Conservation (phyloP, 257 asterid species). For the Eucommia ulmoides region DNA sequence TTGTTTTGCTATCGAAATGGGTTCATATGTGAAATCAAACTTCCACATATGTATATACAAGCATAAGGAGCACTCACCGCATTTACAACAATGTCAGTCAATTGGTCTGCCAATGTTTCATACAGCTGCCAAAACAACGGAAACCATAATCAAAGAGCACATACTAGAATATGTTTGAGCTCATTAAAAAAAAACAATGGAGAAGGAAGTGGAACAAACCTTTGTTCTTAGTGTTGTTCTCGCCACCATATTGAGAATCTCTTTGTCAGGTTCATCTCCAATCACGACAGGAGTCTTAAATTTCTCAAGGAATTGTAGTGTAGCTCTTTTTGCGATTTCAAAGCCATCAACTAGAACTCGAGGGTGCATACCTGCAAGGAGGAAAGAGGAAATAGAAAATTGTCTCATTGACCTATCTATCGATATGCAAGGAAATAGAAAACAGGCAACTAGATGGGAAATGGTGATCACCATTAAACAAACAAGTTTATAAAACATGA, state of each 20-base stretch:
- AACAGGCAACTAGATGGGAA: no score
- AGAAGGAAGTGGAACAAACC: constrained; percentile 26
- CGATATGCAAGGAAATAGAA: background rate
- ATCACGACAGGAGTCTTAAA: constrained; percentile 90
- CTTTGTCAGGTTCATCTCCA: constrained; percentile 91
- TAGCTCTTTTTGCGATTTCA: constrained; percentile 91
- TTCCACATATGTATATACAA: background rate
- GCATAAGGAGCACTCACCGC: constrained; percentile 46
- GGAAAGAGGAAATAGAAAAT: background rate
- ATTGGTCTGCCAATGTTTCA: constrained; percentile 89
- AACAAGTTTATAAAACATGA: background rate
- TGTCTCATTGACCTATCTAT: no score
- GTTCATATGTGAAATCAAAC: background rate
- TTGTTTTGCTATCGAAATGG: background rate
- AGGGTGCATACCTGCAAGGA: constrained; percentile 88
- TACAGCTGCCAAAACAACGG: constrained; percentile 42
- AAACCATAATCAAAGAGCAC: background rate
- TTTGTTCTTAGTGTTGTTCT: constrained; percentile 94
- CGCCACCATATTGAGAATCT: constrained; percentile 93
- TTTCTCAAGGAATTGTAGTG: constrained; percentile 77
- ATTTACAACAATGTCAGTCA: constrained; percentile 72
- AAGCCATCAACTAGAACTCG: constrained; percentile 96
- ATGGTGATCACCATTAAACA: no score
- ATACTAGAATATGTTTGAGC: background rate
- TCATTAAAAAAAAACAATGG: no score